Evolutionary conservation across 169 alveolate species (phyloP), one percentile per base, ranked within the genome.

Genomic region (Cryptosporidium bovis): DNA sequence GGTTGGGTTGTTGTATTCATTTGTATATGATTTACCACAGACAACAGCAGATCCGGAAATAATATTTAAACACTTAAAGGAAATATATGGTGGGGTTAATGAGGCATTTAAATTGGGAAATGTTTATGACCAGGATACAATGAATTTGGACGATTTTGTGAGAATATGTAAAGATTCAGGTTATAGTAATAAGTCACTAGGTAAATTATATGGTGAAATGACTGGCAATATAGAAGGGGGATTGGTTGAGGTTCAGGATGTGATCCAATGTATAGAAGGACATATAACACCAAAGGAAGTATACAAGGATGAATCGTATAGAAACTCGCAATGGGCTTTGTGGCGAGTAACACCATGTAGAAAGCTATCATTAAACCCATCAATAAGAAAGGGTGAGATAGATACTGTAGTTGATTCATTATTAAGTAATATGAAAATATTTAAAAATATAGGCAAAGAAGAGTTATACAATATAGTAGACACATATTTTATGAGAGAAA

Each of bases 221-320:
- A 34, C 67, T 16, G 83, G 82, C 8, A 50, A 55, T 55, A 10
- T 53, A 34, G 67, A 56, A 6, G 51, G 67, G 12, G 83, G 48
- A 18, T 29, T 33, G n/a, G 83, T 69, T 51, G 83, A 69, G 29
- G 83, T 69, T 31, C 83, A 69, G 29, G 83, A 69, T 69, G 83
- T 51, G 44, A 69, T 69, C 29, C 83, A 69, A 53, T 69, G 83
- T 53, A 27, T 69, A 34, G 44, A 69, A 10, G 83, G 83, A 50
- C 83, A 69, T 33, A 69, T 69, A 3, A 69, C 83, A 34, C 33
- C 83, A 33, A 56, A 69, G 29, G 83, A 69, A 12, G 83, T 69
- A 0, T 53, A 69, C 27, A 62, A 69, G 15, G 83, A 69, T 36
- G 67, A 69, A 27, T 18, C 33, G 12, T n/a, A 51, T 53, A 69